These are phyloP conservation scores for Fusarium continuum DNA, from an alignment of 2,329 filamentous ascomycete genomes.

Conservation along the genomic window DNA sequence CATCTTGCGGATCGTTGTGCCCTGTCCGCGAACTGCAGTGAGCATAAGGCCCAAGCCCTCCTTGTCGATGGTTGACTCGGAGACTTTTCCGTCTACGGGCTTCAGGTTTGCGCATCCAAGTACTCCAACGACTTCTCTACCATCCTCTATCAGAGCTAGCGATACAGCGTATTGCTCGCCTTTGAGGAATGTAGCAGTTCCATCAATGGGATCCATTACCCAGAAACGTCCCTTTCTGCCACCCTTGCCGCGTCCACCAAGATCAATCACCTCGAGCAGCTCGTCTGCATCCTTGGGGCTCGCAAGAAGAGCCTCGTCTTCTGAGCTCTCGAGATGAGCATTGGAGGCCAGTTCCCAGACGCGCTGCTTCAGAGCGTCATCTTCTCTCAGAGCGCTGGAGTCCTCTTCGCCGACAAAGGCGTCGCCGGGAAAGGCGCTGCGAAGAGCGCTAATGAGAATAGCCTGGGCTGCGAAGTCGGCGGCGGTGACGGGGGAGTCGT, in stretches of 20 bases:
- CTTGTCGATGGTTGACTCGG: constrained; percentile 47
- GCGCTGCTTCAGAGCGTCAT: constrained; percentile 57
- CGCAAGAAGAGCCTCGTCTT: constrained; percentile 42
- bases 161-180: constrained; percentile 71
- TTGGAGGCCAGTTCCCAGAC: constrained; percentile 63
- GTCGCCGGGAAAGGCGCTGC: constrained; percentile 62
- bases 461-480: constrained; percentile 72
- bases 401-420: constrained; percentile 70
- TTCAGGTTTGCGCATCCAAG: constrained; percentile 68
- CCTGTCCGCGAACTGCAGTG: constrained; percentile 46
- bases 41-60: constrained; percentile 50
- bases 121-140: constrained; percentile 65
- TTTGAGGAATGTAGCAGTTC: constrained; percentile 68
- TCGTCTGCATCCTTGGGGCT: constrained; percentile 59
- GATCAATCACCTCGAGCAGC: constrained; percentile 69
- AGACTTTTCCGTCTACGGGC: constrained; percentile 49
- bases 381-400: constrained; percentile 59
- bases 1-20: constrained; percentile 44
- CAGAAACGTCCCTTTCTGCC: constrained; percentile 58
- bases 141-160: constrained; percentile 66
- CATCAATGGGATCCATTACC: constrained; percentile 73
- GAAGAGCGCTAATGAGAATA: constrained; percentile 66
- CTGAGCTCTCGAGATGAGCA: constrained; percentile 13
- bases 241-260: constrained; percentile 57
- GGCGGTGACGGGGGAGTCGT: constrained; percentile 68